Base-by-base conservation (phyloP, 1,284 basidiomycete genomes). In the Inonotus obliquus region DNA sequence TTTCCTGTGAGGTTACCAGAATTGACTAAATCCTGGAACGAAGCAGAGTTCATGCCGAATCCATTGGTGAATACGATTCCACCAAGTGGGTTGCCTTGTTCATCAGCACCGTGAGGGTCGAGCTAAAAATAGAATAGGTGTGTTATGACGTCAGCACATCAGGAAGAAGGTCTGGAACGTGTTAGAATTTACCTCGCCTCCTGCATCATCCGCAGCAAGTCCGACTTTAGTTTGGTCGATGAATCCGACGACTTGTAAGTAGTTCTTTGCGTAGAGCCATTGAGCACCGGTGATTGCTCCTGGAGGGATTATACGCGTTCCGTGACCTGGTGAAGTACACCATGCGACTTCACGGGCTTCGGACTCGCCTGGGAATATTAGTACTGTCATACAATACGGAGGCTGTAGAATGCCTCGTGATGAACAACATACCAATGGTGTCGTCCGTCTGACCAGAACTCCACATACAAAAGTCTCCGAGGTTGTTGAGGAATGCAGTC, bases 261-360 rank as follows among this genome's bases (percentile, higher is more conserved):
- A 76, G 51, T 66, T 63, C 56, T 65, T 63, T 4, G 65, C 65
- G 47, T 66, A 66, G 7, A 66, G 53, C 64, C 64, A 66, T 71
- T 84, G 82, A 0, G 81, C 77, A 48, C 80, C 83, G 0, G 68
- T 70, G 6, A 84, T 71, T n/a, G 81, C 74, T 27, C 78, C 82
- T 2, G 66, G 67, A 2, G 85, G 84, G 45, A 87, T 82, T 57
- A 86, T 68, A 60, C 85, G 83, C 1, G 82, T 76, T 1, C 86
- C 86, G 37, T 77, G 76, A 1, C 79, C 79, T 13, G 77, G 69
- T 66, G 79, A 80, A 21, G 81, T 80, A 68, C 87, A 89, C 80
- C 81, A 89, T 0, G 85, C 82, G 6, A 89, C 81, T 67, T 80
- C 83, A 61, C 76, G 71, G 51, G 76, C 80, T 68, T 89, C 87